A percentile compares a stretch with the other conserved stretches of the same genome.
Conservation (phyloP, 2,329 filamentous ascomycete genomes). For the Cladosporium colombiae region DNA sequence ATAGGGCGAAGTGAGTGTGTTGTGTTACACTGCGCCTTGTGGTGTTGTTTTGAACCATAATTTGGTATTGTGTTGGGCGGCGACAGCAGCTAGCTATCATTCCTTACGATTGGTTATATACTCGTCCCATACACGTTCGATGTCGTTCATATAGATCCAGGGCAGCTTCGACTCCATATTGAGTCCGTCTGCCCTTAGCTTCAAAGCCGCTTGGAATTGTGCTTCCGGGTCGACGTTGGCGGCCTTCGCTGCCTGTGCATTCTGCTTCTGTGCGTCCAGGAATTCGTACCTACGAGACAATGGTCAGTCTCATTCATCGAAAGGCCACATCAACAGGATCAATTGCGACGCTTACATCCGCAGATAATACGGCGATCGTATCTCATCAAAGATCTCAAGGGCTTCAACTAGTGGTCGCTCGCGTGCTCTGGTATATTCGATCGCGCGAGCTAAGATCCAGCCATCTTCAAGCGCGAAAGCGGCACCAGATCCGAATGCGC, state of each 20-base stretch:
- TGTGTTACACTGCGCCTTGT: background rate
- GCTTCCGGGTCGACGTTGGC: slow-evolving; percentile 30
- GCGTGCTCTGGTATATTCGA: slow-evolving; percentile 22
- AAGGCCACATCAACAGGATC: background rate
- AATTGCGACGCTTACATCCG: slow-evolving; percentile 38
- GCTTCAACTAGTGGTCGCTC: slow-evolving; percentile 29
- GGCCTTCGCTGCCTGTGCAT: slow-evolving; percentile 30
- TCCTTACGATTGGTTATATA: background rate
- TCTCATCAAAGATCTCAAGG: slow-evolving; percentile 42
- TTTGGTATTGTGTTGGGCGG: background rate
- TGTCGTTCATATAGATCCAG: slow-evolving; percentile 49
- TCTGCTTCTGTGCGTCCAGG: slow-evolving; percentile 21
- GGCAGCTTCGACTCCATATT: slow-evolving; percentile 32
- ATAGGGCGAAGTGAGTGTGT: background rate
- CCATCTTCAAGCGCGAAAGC: slow-evolving; percentile 51
- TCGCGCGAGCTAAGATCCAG: slow-evolving; percentile 46
- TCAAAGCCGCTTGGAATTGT: slow-evolving; percentile 34
- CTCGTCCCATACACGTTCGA: slow-evolving; percentile 31
- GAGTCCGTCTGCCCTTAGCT: slow-evolving; percentile 23
- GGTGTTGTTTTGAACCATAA: too few relatives aligned
- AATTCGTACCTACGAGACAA: slow-evolving; percentile 4
- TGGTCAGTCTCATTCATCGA: background rate
- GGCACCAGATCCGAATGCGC: slow-evolving; percentile 46
- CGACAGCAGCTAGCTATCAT: background rate
- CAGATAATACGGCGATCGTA: slow-evolving; percentile 45